Evolutionary conservation across 805 yeast species (phyloP).

Genomic region (Suhomyces sp.): DNA sequence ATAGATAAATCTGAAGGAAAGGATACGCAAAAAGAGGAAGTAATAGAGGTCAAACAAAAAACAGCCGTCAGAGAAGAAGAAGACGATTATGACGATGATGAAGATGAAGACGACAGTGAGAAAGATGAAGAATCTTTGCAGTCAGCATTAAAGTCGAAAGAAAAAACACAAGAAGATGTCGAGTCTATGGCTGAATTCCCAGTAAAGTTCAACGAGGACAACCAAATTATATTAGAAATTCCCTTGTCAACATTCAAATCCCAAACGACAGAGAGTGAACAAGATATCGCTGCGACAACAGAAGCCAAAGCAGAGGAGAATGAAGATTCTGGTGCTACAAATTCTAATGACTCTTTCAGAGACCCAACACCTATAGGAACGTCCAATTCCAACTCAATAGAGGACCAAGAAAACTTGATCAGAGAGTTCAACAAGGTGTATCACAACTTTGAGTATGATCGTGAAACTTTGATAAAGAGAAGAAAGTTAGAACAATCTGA

Average conservation of each 20-base stretch:
- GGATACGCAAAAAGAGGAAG: constrained; percentile 14
- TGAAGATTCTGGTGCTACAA: not conserved
- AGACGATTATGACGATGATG: constrained; percentile 32
- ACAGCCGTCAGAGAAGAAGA: constrained; percentile 32
- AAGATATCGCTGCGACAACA: no score
- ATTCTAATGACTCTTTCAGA: constrained; percentile 1
- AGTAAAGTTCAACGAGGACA: constrained; percentile 24
- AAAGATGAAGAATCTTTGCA: constrained; percentile 28
- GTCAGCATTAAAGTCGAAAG: no score
- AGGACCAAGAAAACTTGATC: constrained; percentile 48
- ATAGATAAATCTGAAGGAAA: constrained; percentile 26
- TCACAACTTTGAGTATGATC: constrained; percentile 74
- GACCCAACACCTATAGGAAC: constrained; percentile 7
- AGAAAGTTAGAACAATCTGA: constrained; percentile 79
- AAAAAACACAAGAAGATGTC: constrained; percentile 17
- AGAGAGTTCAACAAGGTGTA: constrained; percentile 70
- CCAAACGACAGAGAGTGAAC: no score
- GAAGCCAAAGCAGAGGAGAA: not conserved
- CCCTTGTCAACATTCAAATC: constrained; percentile 29
- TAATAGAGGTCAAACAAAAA: constrained; percentile 5
- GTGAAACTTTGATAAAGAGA: constrained; percentile 72
- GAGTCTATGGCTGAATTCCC: constrained; percentile 12
- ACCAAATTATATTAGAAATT: constrained; percentile 32
- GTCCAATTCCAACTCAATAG: constrained; percentile 15
- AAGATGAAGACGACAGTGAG: constrained; percentile 21